Conservation (phyloP, 495 filamentous ascomycete genomes). For the Aspergillus bertholletiae region DNA sequence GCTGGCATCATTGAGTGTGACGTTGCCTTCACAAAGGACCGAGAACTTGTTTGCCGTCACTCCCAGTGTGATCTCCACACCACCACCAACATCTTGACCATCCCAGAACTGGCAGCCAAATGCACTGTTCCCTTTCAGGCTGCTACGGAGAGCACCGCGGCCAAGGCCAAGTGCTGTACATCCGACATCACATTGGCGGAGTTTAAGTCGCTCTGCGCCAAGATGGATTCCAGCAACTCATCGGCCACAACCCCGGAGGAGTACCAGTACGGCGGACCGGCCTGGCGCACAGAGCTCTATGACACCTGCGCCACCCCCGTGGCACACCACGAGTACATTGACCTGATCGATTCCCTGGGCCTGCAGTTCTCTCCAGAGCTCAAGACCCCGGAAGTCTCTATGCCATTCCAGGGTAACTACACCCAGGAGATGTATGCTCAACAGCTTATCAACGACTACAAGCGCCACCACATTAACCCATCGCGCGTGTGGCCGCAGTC, state of each 20-base stretch:
- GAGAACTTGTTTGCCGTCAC: constrained; percentile 59
- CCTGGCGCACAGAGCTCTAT: constrained; percentile 57
- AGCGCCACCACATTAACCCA: constrained; percentile 45
- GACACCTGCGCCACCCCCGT: constrained; percentile 51
- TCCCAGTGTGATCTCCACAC: constrained; percentile 61
- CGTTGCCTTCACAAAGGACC: constrained; percentile 58
- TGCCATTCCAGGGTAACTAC: constrained; percentile 59
- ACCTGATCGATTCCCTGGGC: constrained; percentile 45
- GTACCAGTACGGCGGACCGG: constrained; percentile 50
- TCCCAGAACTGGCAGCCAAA: constrained; percentile 54
- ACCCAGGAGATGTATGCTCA: constrained; percentile 55
- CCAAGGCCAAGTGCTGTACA: constrained; percentile 58
- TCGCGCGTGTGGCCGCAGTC: constrained; percentile 56
- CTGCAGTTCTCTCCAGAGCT: constrained; percentile 59
- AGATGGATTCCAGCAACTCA: constrained; percentile 57
- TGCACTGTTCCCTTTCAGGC: constrained; percentile 58
- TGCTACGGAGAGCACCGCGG: constrained; percentile 34
- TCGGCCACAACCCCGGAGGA: constrained; percentile 48
- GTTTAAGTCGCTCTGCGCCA: constrained; percentile 57
- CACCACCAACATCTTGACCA: constrained; percentile 58
- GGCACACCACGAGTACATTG: constrained; percentile 51
- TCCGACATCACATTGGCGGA: constrained; percentile 58
- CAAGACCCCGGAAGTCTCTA: constrained; percentile 54
- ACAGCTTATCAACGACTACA: constrained; percentile 58
- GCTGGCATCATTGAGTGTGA: constrained; percentile 64